These are phyloP conservation scores for Acer yangbiense DNA, from an alignment of 345 rosid species.

Conservation along the genomic window DNA sequence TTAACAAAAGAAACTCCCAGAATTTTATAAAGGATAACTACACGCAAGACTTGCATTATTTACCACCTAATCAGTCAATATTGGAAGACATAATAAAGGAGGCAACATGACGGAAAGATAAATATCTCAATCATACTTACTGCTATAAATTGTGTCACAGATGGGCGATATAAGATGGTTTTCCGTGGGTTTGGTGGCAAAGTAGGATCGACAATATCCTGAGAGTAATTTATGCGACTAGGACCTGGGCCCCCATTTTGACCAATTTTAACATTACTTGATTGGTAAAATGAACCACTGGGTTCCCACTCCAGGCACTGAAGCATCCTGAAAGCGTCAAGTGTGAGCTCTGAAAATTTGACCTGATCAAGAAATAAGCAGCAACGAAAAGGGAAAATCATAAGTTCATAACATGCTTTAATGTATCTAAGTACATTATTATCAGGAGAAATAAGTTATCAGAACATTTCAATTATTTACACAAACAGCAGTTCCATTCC, in stretches of 20 bases:
- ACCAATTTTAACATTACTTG: conserved; percentile 51
- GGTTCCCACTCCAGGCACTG: conserved; percentile 99
- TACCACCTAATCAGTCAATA: not conserved
- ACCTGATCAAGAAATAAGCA: conserved; percentile 49
- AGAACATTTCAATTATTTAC: conserved; percentile 8
- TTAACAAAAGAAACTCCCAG: not conserved
- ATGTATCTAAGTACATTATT: not conserved
- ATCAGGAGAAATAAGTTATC: conserved; percentile 4
- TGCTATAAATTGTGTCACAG: conserved; percentile 85
- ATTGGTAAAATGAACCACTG: conserved; percentile 80
- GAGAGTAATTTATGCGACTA: conserved; percentile 56
- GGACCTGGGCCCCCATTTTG: conserved; percentile 62
- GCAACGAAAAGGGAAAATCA: conserved; percentile 1
- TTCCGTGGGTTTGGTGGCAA: conserved; percentile 87
- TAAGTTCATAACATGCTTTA: not conserved
- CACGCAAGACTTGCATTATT: not conserved
- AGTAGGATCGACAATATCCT: conserved; percentile 84
- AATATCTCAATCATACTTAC: conserved; percentile 49
- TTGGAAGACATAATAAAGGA: conserved; percentile 7
- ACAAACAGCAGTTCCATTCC: conserved; percentile 16
- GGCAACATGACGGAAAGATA: not conserved
- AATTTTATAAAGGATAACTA: conserved; percentile 10
- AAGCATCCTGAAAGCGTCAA: conserved; percentile 95
- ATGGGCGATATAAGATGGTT: conserved; percentile 85
- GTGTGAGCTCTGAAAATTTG: conserved; percentile 93